Conservation (phyloP, 2,329 filamentous ascomycete species). For the Diaporthe vexans region DNA sequence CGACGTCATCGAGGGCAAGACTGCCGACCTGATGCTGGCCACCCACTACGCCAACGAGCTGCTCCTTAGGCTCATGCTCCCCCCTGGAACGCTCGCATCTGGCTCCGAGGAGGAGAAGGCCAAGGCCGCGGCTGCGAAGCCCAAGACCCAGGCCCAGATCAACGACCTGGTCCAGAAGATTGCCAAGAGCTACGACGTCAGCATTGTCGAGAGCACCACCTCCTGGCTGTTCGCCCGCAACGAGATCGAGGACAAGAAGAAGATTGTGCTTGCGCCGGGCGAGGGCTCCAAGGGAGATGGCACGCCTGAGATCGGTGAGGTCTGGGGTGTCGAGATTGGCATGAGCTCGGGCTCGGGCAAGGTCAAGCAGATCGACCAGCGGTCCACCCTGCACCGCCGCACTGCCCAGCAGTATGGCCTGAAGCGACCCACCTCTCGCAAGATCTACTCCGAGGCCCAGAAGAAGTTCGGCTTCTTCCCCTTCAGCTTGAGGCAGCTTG, state of each 20-base stretch:
- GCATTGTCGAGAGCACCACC: constrained; percentile 96
- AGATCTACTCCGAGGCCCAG: constrained; percentile 92
- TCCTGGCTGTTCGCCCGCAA: constrained; percentile 97
- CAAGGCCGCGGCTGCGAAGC: constrained; percentile 86
- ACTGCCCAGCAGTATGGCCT: constrained; percentile 92
- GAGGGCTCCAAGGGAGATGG: constrained; percentile 95
- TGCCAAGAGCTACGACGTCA: constrained; percentile 90
- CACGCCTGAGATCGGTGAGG: constrained; percentile 87
- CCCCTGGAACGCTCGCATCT: constrained; percentile 85
- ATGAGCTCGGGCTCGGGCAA: constrained; percentile 93
- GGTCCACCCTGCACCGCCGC: constrained; percentile 92
- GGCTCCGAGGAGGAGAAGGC: constrained; percentile 96
- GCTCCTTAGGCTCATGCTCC: constrained; percentile 89
- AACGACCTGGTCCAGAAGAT: constrained; percentile 91
- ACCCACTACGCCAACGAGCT: constrained; percentile 97
- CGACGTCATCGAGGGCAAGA: constrained; percentile 78
- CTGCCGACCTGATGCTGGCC: constrained; percentile 89
- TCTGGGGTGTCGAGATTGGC: constrained; percentile 98
- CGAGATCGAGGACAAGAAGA: constrained; percentile 97
- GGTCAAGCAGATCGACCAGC: constrained; percentile 90
- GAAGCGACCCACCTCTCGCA: constrained; percentile 93
- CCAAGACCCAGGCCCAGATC: constrained; percentile 88
- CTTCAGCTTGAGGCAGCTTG: constrained; percentile 96
- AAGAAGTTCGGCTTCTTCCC: constrained; percentile 99
- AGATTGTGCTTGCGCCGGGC: constrained; percentile 91